Percentiles rank a stretch among this genome's conserved stretches.
These are phyloP conservation scores for Pyrenopolyporus hunteri DNA, from an alignment of 495 filamentous ascomycete genomes.

Conservation along the genomic window DNA sequence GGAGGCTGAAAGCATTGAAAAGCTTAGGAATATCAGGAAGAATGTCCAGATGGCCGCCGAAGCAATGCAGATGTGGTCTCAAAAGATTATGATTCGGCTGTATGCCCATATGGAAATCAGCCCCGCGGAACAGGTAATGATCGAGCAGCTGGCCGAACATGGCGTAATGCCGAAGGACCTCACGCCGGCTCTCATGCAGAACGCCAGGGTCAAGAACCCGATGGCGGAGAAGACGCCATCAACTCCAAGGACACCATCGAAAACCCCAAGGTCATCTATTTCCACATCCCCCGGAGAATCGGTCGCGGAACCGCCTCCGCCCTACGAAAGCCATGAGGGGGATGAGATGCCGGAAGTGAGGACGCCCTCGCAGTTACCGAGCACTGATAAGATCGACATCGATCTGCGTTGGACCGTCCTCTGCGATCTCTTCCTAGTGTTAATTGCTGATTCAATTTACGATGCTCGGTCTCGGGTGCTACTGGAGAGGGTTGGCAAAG, in stretches of 20 bases:
- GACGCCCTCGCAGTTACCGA: conserved; percentile 80
- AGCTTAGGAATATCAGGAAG: conserved; percentile 67
- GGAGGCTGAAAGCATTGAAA: conserved; percentile 64
- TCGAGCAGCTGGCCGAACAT: conserved; percentile 93
- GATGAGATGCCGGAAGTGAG: conserved; percentile 76
- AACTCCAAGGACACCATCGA: conserved; percentile 35
- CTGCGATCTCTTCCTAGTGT: conserved; percentile 92
- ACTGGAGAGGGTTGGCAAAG: conserved; percentile 80
- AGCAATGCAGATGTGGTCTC: conserved; percentile 90
- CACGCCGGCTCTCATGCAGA: conserved; percentile 86
- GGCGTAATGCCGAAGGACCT: conserved; percentile 85
- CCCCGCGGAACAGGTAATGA: conserved; percentile 93
- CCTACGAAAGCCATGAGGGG: conserved; percentile 73
- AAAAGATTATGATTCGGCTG: conserved; percentile 93
- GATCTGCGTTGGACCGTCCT: conserved; percentile 97
- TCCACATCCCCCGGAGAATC: conserved; percentile 45
- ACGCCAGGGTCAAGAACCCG: conserved; percentile 91
- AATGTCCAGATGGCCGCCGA: conserved; percentile 70
- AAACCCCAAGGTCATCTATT: conserved; percentile 29
- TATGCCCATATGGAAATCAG: conserved; percentile 97
- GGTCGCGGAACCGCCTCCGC: conserved; percentile 64
- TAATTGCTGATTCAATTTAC: conserved; percentile 94
- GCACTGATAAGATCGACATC: conserved; percentile 85
- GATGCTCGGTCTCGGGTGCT: conserved; percentile 87
- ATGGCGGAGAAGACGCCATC: conserved; percentile 59